Base-by-base conservation (phyloP, 2,329 filamentous ascomycete genomes). In the Penicillium sclerotigenum region DNA sequence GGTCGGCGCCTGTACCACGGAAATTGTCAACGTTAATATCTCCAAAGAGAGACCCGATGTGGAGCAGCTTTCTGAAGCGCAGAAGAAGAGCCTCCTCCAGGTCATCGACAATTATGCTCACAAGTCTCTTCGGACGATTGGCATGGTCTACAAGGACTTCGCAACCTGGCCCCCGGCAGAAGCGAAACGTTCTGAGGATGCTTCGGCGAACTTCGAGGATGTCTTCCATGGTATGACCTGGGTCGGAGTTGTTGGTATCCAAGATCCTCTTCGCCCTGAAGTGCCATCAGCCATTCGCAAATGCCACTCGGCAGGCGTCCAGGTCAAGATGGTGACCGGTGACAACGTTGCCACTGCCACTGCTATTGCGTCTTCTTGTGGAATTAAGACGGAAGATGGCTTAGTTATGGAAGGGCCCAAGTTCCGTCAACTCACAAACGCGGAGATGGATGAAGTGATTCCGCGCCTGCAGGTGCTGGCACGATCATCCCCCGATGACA, bases 191-290 rank as follows among this genome's bases (percentile, higher is more conserved):
- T 71, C 80, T 31, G 83, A 87, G 59, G 86, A 89, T 62, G 70
- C 77, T 8, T 81, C 80, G 56, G 86, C 83, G 18, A 77, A 85
- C 5, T 88, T 92, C 57, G 82, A 86, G 16, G 83, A 85, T 56
- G 71, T 92, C 2, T 88, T 90, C 71, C 80, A 81, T 49, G 80
- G 89, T 52, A 90, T 93, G 83, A 85, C 82, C 5, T 89, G 91
- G 76, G 75, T 91, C 61, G 85, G 85, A 18, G 78, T 90, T 38
- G 86, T 89, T 47, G 88, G 87, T 63, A 90, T 91, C 66, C 87
- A 90, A 68, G 88, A 91, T 70, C 88, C 88, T 33, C 82, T 90
- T 18, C 80, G 88, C 54, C 80, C 82, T 6, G 86, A 87, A 62
- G 88, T 90, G 22, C 79, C 83, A 14, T 81, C 84, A 46, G 87